phyloP scores from a whole-genome alignment of 768 basidiomycete genomes.

The Panaeolus papilionaceus region DNA sequence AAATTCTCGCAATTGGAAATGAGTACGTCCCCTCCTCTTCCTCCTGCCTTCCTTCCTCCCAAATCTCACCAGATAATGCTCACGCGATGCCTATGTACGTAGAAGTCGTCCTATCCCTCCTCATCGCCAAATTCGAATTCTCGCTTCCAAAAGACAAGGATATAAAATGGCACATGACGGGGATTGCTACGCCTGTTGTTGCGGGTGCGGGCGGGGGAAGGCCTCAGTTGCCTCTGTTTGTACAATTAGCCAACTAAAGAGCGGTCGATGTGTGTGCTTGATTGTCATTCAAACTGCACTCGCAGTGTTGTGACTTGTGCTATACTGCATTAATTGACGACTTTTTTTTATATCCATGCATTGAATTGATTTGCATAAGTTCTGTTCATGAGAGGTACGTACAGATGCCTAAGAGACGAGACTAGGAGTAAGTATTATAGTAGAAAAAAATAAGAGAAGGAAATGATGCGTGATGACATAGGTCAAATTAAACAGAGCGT shows the following conservation, averaged over 20 bases:
- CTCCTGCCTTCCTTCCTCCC: not conserved
- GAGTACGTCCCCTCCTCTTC: constrained; percentile 37
- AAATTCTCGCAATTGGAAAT: constrained; percentile 60
- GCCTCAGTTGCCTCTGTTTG: constrained; percentile 9
- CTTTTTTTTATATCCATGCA: too few relatives aligned
- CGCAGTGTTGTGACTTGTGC: too few relatives aligned
- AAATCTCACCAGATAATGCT: not conserved
- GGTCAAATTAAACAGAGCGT: too few relatives aligned
- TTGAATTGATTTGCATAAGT: too few relatives aligned
- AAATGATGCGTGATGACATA: too few relatives aligned
- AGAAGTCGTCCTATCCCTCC: constrained; percentile 22
- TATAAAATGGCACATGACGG: constrained; percentile 6
- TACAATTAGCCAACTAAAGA: not conserved
- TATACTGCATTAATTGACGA: too few relatives aligned
- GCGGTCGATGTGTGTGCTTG: too few relatives aligned
- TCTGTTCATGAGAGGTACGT: too few relatives aligned
- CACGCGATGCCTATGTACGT: not conserved
- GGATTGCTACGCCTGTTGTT: constrained; percentile 3
- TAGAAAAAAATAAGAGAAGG: too few relatives aligned
- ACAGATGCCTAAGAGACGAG: too few relatives aligned
- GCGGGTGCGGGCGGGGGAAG: not conserved
- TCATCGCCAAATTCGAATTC: constrained; percentile 21
- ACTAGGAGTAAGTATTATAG: too few relatives aligned
- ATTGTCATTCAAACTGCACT: too few relatives aligned
- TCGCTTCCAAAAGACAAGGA: constrained; percentile 16